Evolutionary conservation across 768 basidiomycete genomes (phyloP).

Genomic region (Suillus hirtellus): DNA sequence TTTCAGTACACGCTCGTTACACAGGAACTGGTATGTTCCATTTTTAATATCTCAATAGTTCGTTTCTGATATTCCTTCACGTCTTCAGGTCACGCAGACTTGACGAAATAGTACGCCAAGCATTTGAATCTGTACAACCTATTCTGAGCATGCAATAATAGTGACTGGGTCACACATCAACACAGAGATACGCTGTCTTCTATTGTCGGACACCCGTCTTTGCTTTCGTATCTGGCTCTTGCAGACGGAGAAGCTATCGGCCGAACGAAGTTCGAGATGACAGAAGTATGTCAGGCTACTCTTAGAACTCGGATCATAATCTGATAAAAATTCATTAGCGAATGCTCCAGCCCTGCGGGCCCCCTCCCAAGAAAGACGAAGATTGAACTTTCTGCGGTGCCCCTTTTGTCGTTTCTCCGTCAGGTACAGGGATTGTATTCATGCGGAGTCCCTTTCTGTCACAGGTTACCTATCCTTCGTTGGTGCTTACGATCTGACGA

Average conservation of each 20-base stretch:
- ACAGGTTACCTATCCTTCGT: background rate
- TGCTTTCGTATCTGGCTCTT: conserved; percentile 85
- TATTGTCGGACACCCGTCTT: conserved; percentile 86
- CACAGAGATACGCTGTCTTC: conserved; percentile 94
- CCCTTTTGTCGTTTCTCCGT: background rate
- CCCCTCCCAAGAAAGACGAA: conserved; percentile 88
- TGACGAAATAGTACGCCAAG: conserved; percentile 85
- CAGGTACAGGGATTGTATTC: background rate
- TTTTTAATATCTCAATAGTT: background rate
- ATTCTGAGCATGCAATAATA: conserved; percentile 42
- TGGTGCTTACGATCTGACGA: background rate
- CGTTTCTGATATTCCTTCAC: conserved; percentile 16
- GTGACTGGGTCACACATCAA: conserved; percentile 98
- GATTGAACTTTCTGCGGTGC: conserved; percentile 39
- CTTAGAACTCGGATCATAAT: conserved; percentile 24
- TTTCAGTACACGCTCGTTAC: conserved; percentile 88
- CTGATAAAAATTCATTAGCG: conserved; percentile 45
- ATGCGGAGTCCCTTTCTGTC: background rate
- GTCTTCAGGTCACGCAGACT: conserved; percentile 83
- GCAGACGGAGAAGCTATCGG: conserved; percentile 95
- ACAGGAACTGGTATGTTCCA: conserved; percentile 82
- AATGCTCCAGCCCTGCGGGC: conserved; percentile 94
- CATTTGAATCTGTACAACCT: conserved; percentile 7
- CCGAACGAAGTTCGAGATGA: conserved; percentile 89
- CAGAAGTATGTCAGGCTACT: conserved; percentile 61